phyloP scores from a whole-genome alignment of 1,284 basidiomycete genomes.

The Trichosporon faecale region DNA sequence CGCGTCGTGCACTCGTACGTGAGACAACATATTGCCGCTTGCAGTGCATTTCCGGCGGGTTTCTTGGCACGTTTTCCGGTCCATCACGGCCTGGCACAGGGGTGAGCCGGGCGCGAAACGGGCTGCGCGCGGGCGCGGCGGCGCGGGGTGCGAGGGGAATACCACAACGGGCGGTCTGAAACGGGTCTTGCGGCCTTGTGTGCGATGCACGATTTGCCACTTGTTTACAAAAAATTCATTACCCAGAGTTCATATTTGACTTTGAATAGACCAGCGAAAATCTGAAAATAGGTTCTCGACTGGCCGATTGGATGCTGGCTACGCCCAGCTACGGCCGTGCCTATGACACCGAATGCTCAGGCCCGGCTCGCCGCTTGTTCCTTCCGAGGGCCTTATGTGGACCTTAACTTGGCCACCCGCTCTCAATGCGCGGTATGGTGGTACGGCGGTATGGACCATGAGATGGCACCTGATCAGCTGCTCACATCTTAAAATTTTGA shows the following conservation, averaged over 20 bases:
- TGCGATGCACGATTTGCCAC: background rate
- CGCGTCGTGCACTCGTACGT: background rate
- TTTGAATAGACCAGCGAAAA: background rate
- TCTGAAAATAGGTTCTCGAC: background rate
- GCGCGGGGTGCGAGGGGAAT: too few relatives aligned
- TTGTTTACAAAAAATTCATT: conserved; percentile 1
- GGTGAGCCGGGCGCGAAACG: background rate
- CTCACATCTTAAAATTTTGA: background rate
- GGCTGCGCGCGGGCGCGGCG: background rate
- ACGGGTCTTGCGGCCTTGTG: background rate
- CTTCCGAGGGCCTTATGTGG: background rate
- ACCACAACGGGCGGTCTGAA: background rate
- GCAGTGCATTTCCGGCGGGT: background rate
- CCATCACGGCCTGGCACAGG: background rate
- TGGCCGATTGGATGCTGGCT: background rate
- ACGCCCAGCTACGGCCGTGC: background rate
- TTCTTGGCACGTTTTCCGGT: conserved; percentile 1
- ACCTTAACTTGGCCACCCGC: conserved; percentile 1
- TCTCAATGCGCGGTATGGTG: too few relatives aligned
- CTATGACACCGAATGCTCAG: background rate
- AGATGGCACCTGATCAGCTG: conserved; percentile 1
- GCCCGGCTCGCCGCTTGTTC: background rate
- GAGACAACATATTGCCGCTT: background rate
- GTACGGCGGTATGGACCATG: background rate
- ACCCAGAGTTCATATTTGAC: background rate